Base-by-base conservation (phyloP, 1,284 basidiomycete genomes). In the Takashimella koratensis region DNA sequence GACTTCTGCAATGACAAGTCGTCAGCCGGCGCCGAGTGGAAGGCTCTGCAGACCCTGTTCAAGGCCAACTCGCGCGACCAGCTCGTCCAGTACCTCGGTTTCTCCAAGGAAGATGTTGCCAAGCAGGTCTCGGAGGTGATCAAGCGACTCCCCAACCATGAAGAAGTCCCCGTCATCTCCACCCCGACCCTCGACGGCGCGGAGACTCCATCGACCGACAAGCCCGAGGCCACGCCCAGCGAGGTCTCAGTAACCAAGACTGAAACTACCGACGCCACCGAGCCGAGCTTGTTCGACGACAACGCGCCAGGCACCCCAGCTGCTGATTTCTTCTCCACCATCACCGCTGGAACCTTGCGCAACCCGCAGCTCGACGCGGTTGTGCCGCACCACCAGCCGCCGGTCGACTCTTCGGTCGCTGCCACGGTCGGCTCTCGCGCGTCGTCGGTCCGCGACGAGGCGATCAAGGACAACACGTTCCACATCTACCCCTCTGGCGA, bases 401-500 rank as follows among this genome's bases (percentile, higher is more conserved):
- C 82, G 2, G 74, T 86, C 43, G 90, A 90, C 67, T 92, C 90
- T 0, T 91, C 88, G 1, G 89, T 92, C 11, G 92, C 91, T 22
- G 92, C 92, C 0, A 96, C 92, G 0, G 81, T 89, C 45, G 91
- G 93, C 23, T 90, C 88, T 2, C 83, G 90, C 3, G 85, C 91
- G 3, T 90, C 90, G 0, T 94, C 90, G 12, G 81, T 89, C 26
- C 83, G 84, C 0, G 91, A 88, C 2, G 89, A 93, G 52, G 73
- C 57, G 39, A 84, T 80, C 67, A 76, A 76, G 58, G 71, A 74
- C 52, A 88, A 87, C 66, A 88, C 86, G 0, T 98, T 98, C 82
- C 85, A 82, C 71, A 96, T 98, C 62, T 96, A 96, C 69, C 92
- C 94, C 0, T 70, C 79, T 5, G 89, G 93, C 48, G 91, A 94